A percentile compares a stretch with the other conserved stretches of the same genome.
phyloP scores from a whole-genome alignment of 208 protist species.

The Lotmaria passim region DNA sequence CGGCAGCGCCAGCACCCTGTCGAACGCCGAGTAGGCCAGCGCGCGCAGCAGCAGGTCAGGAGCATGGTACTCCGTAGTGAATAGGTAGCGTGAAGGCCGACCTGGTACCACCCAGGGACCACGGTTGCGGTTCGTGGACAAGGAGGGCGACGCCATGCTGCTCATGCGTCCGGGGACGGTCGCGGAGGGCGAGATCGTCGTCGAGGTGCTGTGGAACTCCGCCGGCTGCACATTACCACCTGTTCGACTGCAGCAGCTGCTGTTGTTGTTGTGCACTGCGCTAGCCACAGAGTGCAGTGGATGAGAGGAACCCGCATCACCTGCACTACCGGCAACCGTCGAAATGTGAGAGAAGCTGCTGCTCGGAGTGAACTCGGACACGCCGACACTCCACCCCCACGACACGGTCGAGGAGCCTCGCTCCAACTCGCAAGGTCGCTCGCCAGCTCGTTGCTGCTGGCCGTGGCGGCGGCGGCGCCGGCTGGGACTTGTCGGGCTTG shows the following conservation, averaged over 20 bases:
- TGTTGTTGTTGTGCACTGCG: not conserved
- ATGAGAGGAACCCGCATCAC: conserved; percentile 36
- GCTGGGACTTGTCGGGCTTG: not conserved
- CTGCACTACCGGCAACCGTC: not conserved
- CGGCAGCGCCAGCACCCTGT: conserved; percentile 19
- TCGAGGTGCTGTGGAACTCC: not conserved
- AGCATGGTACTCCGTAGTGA: conserved; percentile 20
- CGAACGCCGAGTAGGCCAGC: conserved; percentile 34
- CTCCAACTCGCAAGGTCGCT: not conserved
- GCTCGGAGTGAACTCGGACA: conserved; percentile 9
- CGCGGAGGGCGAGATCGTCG: not conserved
- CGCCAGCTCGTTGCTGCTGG: not conserved
- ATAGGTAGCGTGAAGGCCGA: conserved; percentile 23
- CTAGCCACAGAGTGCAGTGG: conserved; percentile 13
- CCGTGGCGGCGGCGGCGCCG: not conserved
- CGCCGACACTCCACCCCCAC: conserved; percentile 14
- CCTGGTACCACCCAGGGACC: conserved; percentile 23
- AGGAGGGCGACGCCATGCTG: conserved; percentile 3
- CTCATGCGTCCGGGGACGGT: not conserved
- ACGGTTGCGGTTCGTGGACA: conserved; percentile 3
- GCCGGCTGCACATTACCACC: not conserved
- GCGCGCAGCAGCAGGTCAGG: conserved; percentile 40
- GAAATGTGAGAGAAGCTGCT: conserved; percentile 12
- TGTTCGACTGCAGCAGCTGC: not conserved
- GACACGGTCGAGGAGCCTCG: conserved; percentile 6